Base-by-base conservation (phyloP, 495 filamentous ascomycete genomes). In the Hyaloscypha bicolor region DNA sequence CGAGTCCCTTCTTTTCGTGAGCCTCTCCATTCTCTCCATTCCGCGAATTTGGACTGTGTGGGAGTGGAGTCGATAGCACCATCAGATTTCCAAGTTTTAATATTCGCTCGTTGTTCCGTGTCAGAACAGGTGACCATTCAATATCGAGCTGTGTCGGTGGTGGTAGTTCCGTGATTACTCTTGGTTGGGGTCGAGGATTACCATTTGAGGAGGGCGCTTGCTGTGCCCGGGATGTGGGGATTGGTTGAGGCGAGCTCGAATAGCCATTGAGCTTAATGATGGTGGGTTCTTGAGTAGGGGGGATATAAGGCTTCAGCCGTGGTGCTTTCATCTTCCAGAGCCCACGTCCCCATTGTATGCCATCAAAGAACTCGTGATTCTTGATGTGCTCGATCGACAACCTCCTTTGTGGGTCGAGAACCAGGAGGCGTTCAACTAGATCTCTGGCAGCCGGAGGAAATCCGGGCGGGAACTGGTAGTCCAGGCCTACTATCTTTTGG, bases 41-140 rank as follows among this genome's bases (percentile, higher is more conserved):
- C 51, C 87, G 88, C 56, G 87, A 86, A 60, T 85, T 87, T 9
- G 91, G 90, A 62, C 87, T 89, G 69, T 74, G 71, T 86, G 87
- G 35, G 81, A 88, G 74, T 79, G 93, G 91, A 4, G 91, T 85
- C 4, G 92, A 90, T 68, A 90, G 80, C 11, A 98, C 93, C 72
- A 92, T 84, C 61, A 96, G 78, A 71, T 98, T 96, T 4, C 96
- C 96, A 30, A 99, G 82, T 74, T 96, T 97, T 66, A 99, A 76
- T 63, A 99, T 99, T 58, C 96, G 85, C 79, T 99, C 96, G 73
- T 97, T 97, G 64, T 85, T 87, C 64, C 87, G 89, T 35, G 91
- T 97, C 62, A 99, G 79, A 3, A 99, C 96, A 9, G 96, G 96
- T 2, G 94, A 97, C 96, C 96, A 99, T 78, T 98, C 96, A 65